Base-by-base conservation (phyloP, 2,329 filamentous ascomycete genomes). In the Lachnellula subtilissima region DNA sequence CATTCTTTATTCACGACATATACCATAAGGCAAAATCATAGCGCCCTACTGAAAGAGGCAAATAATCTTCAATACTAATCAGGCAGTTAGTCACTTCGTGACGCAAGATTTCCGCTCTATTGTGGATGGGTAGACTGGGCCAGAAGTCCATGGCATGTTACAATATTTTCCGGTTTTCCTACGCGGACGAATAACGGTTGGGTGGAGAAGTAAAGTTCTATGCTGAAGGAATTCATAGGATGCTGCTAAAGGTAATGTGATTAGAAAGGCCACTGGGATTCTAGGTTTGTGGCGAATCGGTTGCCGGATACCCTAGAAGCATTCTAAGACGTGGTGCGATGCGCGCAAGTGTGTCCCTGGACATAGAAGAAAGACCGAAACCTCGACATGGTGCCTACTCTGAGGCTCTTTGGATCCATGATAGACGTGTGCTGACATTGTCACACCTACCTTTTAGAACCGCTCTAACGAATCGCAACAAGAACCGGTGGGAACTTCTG, bases 261-360 rank as follows among this genome's bases (percentile, higher is more conserved):
- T 57, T 28, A 61, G 57, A 52, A 32, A 56, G 39, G 23, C 48
- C 47, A 55, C 58, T 53, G 45, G 62, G 61, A 50, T 59, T 39
- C 50, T 48, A 52, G 39, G 17, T 23, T n/a, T 28, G 60, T 62
- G 60, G 64, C 62, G 58, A 66, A 66, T 64, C 58, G 50, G 23
- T 54, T 48, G 40, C 28, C 51, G 23, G 53, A 53, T 40, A 59
- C 54, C 56, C 59, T 52, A 52, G 61, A 57, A 32, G 40, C 17
- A 28, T 40, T 53, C 48, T 49, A 56, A 23, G 43, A 52, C 46
- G 43, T 40, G 57, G 57, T 58, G 42, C 48, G 45, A 56, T 42
- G 54, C 22, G 50, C 19, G 35, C 17, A 45, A 52, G 35, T 17
- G 23, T 22, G 28, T 54, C 52, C 37, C 9, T 23, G 51, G 51